phyloP scores from a whole-genome alignment of 2,329 filamentous ascomycete species.

The Cladosporium sp. region DNA sequence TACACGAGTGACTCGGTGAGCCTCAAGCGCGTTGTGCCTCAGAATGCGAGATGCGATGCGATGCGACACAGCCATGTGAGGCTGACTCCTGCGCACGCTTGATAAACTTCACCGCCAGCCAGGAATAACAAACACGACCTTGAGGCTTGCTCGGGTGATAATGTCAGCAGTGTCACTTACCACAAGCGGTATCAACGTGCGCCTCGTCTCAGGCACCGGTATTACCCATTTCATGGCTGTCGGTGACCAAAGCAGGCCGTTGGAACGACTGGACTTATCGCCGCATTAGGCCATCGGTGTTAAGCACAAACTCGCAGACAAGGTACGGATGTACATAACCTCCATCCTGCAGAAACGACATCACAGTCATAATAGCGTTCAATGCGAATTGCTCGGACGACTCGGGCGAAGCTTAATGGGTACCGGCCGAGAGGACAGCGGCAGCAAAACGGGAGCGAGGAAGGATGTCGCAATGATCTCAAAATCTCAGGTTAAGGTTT shows the following conservation, averaged over 20 bases:
- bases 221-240: no score
- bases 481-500: constrained; percentile 7
- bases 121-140: not conserved
- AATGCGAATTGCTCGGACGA: not conserved
- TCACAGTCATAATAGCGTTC: constrained; percentile 4
- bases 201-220: constrained; percentile 5
- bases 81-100: constrained; percentile 6
- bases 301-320: not conserved
- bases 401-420: constrained; percentile 4
- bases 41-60: not conserved
- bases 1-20: no score
- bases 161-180: constrained; percentile 7
- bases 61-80: constrained; percentile 5
- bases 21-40: not conserved
- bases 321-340: not conserved
- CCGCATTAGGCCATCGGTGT: constrained; percentile 6
- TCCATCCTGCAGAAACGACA: not conserved
- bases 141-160: not conserved
- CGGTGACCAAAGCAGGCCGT: constrained; percentile 3
- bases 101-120: constrained; percentile 1
- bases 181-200: constrained; percentile 3
- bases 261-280: not conserved
- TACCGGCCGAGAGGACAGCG: constrained; percentile 11
- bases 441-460: constrained; percentile 6
- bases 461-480: no score